Conservation (phyloP, 495 filamentous ascomycete genomes). For the Penicillium pulvis region DNA sequence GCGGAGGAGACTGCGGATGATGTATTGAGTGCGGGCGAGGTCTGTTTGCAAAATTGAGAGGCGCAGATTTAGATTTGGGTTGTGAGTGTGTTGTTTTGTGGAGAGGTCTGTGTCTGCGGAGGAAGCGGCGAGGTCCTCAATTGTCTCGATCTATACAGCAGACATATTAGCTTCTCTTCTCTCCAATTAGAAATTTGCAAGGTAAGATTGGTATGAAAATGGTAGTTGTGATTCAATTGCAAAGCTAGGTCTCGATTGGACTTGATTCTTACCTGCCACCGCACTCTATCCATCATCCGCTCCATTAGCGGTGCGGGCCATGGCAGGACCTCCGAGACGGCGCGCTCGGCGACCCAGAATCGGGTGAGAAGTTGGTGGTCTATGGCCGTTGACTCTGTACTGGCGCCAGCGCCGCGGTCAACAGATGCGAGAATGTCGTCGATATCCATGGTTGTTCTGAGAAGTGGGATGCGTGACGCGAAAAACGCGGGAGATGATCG, state of each 20-base stretch:
- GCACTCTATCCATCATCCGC: constrained; percentile 74
- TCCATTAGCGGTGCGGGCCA: constrained; percentile 70
- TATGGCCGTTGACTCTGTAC: constrained; percentile 58
- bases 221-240: not conserved
- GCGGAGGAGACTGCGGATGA: constrained; percentile 81
- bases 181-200: not conserved
- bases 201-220: not conserved
- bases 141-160: constrained; percentile 61
- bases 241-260: too few relatives aligned
- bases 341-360: constrained; percentile 89
- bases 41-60: constrained; percentile 97
- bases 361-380: constrained; percentile 90
- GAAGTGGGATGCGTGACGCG: constrained; percentile 5
- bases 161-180: not conserved
- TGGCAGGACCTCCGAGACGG: constrained; percentile 78
- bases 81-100: constrained; percentile 57
- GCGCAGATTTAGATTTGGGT: constrained; percentile 84
- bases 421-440: constrained; percentile 85
- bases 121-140: constrained; percentile 68
- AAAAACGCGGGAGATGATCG: constrained; percentile 16
- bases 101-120: constrained; percentile 43
- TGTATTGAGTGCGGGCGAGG: constrained; percentile 87
- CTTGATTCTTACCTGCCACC: constrained; percentile 55
- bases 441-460: constrained; percentile 67
- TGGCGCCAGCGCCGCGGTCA: constrained; percentile 58